These are phyloP conservation scores for Pythium inflatum DNA, from an alignment of 352 stramenopile species.

Conservation along the genomic window DNA sequence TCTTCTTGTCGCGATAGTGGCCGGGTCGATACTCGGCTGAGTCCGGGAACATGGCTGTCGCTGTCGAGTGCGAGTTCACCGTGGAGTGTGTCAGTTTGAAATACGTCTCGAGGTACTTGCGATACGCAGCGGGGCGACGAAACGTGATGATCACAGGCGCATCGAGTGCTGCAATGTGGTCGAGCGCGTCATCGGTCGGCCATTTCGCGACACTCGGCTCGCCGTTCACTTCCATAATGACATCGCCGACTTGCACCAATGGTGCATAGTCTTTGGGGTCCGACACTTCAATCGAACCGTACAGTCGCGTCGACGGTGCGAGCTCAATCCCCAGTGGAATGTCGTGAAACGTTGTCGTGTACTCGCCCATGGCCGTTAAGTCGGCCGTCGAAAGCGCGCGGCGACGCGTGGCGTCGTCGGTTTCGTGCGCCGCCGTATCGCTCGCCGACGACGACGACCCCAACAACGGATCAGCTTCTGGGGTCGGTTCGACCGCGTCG, in stretches of 20 bases:
- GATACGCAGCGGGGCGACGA: constrained; percentile 58
- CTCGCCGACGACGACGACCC: background rate
- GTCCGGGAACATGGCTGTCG: constrained; percentile 68
- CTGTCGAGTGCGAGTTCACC: constrained; percentile 53
- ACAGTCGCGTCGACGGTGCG: constrained; percentile 70
- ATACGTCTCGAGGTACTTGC: constrained; percentile 54
- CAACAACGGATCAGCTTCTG: constrained; percentile 9
- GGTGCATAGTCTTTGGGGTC: constrained; percentile 53
- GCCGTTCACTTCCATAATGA: constrained; percentile 70
- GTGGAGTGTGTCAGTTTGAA: constrained; percentile 38
- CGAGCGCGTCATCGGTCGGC: constrained; percentile 59
- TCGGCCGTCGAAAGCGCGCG: constrained; percentile 1
- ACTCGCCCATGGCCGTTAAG: constrained; percentile 62
- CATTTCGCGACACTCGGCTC: constrained; percentile 50
- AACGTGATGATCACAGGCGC: constrained; percentile 58
- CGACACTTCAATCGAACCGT: constrained; percentile 77
- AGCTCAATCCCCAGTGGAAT: constrained; percentile 55
- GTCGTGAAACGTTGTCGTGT: constrained; percentile 57
- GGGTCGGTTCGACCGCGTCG: constrained; percentile 1
- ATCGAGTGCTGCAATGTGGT: constrained; percentile 49
- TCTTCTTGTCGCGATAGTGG: constrained; percentile 25
- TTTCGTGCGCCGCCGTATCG: background rate
- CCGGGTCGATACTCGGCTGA: constrained; percentile 67
- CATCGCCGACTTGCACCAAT: constrained; percentile 60
- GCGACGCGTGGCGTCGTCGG: background rate